phyloP scores from a whole-genome alignment of 2,329 filamentous ascomycete genomes.

The Apiospora sp. region DNA sequence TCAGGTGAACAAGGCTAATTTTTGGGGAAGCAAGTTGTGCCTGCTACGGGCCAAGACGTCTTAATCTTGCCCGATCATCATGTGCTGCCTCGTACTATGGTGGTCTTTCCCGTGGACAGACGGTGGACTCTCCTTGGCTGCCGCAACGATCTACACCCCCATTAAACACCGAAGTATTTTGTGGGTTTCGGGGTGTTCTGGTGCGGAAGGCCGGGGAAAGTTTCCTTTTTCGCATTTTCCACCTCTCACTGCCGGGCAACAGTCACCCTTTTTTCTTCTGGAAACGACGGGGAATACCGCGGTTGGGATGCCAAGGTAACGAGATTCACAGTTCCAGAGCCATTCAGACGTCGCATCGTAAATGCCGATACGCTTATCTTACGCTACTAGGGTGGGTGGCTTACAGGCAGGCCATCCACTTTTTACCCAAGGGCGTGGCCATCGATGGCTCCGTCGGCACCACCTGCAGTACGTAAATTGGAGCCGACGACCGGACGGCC shows the following conservation, averaged over 20 bases:
- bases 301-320: background rate
- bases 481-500: conserved; percentile 13
- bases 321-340: background rate
- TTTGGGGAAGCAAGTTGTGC: background rate
- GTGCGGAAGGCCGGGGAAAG: background rate
- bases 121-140: background rate
- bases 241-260: background rate
- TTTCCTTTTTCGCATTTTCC: background rate
- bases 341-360: conserved; percentile 11
- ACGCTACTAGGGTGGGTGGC: conserved; percentile 13
- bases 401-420: conserved; percentile 5
- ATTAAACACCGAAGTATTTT: background rate
- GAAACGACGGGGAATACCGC: background rate
- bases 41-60: background rate
- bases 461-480: conserved; percentile 18
- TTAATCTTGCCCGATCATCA: background rate
- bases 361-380: conserved; percentile 15
- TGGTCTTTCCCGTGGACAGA: background rate
- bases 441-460: background rate
- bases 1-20: background rate
- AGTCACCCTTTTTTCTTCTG: background rate
- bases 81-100: background rate
- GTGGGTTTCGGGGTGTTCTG: conserved; percentile 3
- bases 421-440: background rate
- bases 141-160: background rate